Evolutionary conservation across 176 grass and related monocot genomes (phyloP), one percentile per base, ranked within the genome.

Genomic region (Zoysia japonica): DNA sequence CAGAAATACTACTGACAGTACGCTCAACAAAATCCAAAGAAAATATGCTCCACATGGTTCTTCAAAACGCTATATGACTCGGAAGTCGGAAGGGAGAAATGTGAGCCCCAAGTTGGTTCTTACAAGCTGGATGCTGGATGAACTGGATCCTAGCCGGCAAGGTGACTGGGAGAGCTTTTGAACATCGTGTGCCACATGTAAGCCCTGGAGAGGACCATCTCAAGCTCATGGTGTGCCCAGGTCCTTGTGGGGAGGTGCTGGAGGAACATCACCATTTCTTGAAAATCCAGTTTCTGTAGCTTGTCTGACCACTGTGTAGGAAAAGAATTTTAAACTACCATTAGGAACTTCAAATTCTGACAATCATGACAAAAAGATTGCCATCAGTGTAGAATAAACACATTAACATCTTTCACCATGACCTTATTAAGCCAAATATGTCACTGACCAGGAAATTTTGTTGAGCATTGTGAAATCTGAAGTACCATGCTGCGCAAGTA

Each of bases 251-350:
- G 96, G 41, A 99, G 79, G 72, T 93, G 96, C 79, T 99, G 96
- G 45, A 99, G 92, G 69, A 99, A 88, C 96, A 99, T 99, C 40
- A 99, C 96, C 90, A 96, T 89, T 74, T 99, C 96, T 82, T 99
- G 96, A 47, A 99, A 99, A 77, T 99, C 96, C 44, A 99, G 51
- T 73, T 93, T 93, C 79, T 93, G 85, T 83, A 99, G 88, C 76
- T 93, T 89, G 36, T 93, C 96, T 14, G 96, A 96, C 96, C 96
- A 99, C 96, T 99, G 77, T 67, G 61, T 74, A 12, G 20, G 3
- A 5, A 64, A 76, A 82, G 43, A 9, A 8, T 43, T 35, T 68
- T 3, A 47, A 86, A 3, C 37, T 80, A 74, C 62, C 3, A 28
- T 28, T 28, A 65, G 39, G 13, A 35, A 50, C 9, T 67, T 19